Evolutionary conservation across 768 basidiomycete genomes (phyloP).

Genomic region (Scleroderma citrinum): DNA sequence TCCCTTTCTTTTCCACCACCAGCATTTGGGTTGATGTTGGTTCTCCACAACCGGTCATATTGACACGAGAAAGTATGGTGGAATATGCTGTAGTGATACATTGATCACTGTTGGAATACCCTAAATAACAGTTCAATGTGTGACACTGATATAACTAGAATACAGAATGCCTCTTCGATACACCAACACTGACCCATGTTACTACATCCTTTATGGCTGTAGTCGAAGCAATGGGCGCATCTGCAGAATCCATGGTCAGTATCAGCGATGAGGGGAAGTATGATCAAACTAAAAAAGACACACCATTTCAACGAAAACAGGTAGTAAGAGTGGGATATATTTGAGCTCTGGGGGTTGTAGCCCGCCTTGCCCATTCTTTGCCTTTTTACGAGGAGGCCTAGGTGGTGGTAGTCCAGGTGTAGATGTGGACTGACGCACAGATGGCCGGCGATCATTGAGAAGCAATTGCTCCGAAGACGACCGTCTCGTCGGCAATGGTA

Average conservation of each 20-base stretch:
- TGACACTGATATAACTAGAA: not conserved
- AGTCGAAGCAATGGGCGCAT: conserved; percentile 28
- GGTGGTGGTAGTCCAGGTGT: conserved; percentile 1
- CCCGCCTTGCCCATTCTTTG: conserved; percentile 39
- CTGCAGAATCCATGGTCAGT: conserved; percentile 21
- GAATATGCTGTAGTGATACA: not conserved
- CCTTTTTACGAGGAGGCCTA: conserved; percentile 22
- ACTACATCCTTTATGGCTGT: too few species aligned
- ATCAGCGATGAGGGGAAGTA: not conserved
- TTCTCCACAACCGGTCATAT: not conserved
- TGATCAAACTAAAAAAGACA: conserved; percentile 2
- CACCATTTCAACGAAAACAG: conserved; percentile 93
- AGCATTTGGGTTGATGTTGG: not conserved
- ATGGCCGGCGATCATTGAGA: not conserved
- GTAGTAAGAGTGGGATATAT: conserved; percentile 76
- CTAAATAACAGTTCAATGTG: not conserved
- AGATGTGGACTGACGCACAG: not conserved
- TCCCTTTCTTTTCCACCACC: too few species aligned
- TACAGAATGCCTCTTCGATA: too few species aligned
- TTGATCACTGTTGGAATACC: not conserved
- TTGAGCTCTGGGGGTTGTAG: conserved; percentile 72
- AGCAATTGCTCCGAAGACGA: conserved; percentile 6
- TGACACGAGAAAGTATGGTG: not conserved
- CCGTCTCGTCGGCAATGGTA: conserved; percentile 10
- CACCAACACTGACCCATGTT: too few species aligned